Conservation (phyloP, 2,329 filamentous ascomycete genomes). For the Penicillium sp. region DNA sequence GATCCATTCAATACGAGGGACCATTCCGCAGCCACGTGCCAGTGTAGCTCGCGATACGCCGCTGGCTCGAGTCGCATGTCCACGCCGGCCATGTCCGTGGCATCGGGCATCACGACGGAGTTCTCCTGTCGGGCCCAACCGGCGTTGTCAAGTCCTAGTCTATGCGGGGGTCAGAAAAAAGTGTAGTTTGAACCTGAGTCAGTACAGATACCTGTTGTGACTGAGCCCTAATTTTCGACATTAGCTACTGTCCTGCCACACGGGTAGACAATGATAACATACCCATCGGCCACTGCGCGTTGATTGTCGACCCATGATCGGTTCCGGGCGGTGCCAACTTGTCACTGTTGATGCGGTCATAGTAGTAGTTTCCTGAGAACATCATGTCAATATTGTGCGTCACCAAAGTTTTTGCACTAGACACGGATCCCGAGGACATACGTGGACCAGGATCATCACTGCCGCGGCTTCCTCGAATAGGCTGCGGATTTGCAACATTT, state of each 20-base stretch:
- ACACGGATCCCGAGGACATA: constrained; percentile 11
- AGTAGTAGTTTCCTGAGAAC: constrained; percentile 38
- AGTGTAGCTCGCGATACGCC: constrained; percentile 59
- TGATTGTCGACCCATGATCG: constrained; percentile 39
- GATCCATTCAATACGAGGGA: constrained; percentile 36
- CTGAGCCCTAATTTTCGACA: constrained; percentile 30
- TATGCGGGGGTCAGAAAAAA: constrained; percentile 3
- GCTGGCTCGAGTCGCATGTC: constrained; percentile 54
- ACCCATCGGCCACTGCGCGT: constrained; percentile 51
- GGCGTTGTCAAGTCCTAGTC: constrained; percentile 40
- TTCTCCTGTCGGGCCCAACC: constrained; percentile 55
- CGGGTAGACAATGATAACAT: background rate
- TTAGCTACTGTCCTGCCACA: constrained; percentile 4
- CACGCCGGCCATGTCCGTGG: constrained; percentile 52
- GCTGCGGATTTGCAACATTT: constrained; percentile 48
- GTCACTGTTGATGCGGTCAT: constrained; percentile 52
- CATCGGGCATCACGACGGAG: constrained; percentile 43
- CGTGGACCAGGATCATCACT: constrained; percentile 50
- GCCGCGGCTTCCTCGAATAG: constrained; percentile 49
- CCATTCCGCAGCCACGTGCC: constrained; percentile 39
- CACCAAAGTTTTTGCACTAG: background rate
- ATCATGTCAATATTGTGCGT: background rate
- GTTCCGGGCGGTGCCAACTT: constrained; percentile 50
- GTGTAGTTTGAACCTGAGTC: too few species aligned
- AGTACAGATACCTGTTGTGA: constrained; percentile 37